Evolutionary conservation across 352 stramenopile species (phyloP), one percentile per base, ranked within the genome.

Genomic region (Globisporangium barbulae): DNA sequence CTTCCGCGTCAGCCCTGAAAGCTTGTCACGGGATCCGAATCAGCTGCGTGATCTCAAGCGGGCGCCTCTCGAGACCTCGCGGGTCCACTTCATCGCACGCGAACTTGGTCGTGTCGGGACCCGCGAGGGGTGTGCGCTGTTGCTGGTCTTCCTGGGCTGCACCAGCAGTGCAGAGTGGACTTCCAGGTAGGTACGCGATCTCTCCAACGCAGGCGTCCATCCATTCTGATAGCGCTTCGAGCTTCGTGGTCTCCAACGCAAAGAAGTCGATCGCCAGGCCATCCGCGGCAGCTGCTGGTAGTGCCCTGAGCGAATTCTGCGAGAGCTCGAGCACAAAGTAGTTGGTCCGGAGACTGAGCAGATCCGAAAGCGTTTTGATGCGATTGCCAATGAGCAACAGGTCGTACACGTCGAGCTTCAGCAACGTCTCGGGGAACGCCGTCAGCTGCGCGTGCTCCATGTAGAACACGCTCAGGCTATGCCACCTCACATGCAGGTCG

Each of bases 301-400:
- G n/a, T n/a, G n/a, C 37, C 6, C 13, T 22, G 0, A 78, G 64
- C 22, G 64, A 61, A 15, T 65, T 78, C 56, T 65, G 66, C 28
- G 70, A 65, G 59, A 76, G 61, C 12, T 49, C 59, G 22, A 76
- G 53, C 28, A 68, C 67, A 25, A 63, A 63, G n/a, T 73, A 71
- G 15, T 44, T 54, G 0, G 25, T 17, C 15, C 64, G 53, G 2
- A 44, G 15, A 2, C 22, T 0, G 5, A n/a, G 1, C 15, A 70
- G 68, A 5, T 70, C 65, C 3, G 57, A 59, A 5, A 19, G 39
- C 39, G 10, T 31, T 33, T 59, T 33, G 53, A 59, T 59, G 7
- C 3, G 8, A n/a, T 59, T 59, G 33, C 53, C n/a, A 13, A 33
- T 35, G 28, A 59, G n/a, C 35, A 33, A 59, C 3, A 58, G 17